Percentiles rank a stretch among this genome's conserved stretches.
Conservation (phyloP, 2,329 filamentous ascomycete genomes). For the Pseudopithomyces chartarum region DNA sequence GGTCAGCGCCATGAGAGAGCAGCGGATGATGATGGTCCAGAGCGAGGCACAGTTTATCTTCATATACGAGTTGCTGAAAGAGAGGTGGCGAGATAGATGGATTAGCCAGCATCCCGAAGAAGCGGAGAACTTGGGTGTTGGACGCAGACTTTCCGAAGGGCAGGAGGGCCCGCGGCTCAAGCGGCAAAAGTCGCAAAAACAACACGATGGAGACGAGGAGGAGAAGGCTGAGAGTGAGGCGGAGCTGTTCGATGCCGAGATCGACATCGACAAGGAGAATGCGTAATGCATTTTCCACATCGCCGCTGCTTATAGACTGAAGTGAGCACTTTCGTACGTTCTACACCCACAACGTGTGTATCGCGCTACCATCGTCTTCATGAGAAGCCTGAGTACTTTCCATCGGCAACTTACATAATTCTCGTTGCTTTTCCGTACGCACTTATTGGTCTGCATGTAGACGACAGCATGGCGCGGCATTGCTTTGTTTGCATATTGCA, state of each 20-base stretch:
- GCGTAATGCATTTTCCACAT: conserved; percentile 1
- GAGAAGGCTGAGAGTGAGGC: conserved; percentile 38
- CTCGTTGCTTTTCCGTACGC: neutral
- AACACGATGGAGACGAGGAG: conserved; percentile 17
- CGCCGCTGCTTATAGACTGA: neutral
- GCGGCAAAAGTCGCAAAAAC: conserved; percentile 28
- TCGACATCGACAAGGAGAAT: conserved; percentile 35
- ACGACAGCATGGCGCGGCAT: neutral
- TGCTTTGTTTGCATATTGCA: neutral
- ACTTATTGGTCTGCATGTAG: neutral
- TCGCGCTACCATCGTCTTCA: too few relatives aligned
- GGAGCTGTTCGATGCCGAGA: conserved; percentile 35
- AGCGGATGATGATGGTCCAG: conserved; percentile 96
- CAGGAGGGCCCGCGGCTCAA: conserved; percentile 32
- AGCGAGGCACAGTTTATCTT: conserved; percentile 83
- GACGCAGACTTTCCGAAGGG: conserved; percentile 3
- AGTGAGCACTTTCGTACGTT: too few relatives aligned
- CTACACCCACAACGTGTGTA: neutral
- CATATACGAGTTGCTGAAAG: conserved; percentile 83
- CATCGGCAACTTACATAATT: neutral
- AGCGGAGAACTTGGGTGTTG: conserved; percentile 30
- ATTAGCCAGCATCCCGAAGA: conserved; percentile 33
- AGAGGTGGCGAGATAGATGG: conserved; percentile 68
- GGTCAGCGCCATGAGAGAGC: conserved; percentile 80
- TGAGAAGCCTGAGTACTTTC: neutral